Evolutionary conservation across 1,139 yeast genomes (phyloP).

Genomic region (Meyerozyma sp.): DNA sequence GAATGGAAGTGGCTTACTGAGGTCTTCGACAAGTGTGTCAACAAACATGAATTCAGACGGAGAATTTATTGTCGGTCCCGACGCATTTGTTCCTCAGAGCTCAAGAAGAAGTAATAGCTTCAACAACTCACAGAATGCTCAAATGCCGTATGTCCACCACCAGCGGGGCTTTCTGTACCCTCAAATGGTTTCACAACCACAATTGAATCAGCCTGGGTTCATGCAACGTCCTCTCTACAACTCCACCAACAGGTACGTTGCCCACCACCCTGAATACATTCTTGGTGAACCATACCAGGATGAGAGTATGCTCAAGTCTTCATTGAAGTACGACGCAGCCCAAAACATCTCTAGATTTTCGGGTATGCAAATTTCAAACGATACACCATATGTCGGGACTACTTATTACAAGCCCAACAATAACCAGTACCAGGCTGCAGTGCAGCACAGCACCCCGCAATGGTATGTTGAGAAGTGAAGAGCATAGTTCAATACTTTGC

Average conservation of each 20-base stretch:
- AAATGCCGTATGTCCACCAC: not conserved
- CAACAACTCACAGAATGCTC: not conserved
- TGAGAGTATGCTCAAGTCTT: not conserved
- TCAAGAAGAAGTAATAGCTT: not conserved
- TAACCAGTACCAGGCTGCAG: not conserved
- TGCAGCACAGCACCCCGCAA: not conserved
- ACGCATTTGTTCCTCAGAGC: not conserved
- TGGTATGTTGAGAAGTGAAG: not conserved
- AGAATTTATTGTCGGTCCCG: slow-evolving; percentile 17
- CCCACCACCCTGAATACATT: not conserved
- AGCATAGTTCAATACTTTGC: not conserved
- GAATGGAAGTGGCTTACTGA: slow-evolving; percentile 8
- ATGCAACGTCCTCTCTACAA: not conserved
- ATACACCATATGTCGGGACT: not conserved
- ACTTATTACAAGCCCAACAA: not conserved
- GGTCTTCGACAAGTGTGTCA: not conserved
- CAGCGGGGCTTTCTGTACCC: not conserved
- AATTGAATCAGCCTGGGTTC: not conserved
- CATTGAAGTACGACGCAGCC: not conserved
- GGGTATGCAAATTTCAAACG: not conserved
- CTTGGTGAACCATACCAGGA: not conserved
- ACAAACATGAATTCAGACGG: slow-evolving; percentile 29
- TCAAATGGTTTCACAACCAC: not conserved
- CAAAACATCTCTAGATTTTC: not conserved
- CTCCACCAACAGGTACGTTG: not conserved